These are phyloP conservation scores for Recurvomyces mirabilis DNA, from an alignment of 495 filamentous ascomycete species.

Conservation along the genomic window DNA sequence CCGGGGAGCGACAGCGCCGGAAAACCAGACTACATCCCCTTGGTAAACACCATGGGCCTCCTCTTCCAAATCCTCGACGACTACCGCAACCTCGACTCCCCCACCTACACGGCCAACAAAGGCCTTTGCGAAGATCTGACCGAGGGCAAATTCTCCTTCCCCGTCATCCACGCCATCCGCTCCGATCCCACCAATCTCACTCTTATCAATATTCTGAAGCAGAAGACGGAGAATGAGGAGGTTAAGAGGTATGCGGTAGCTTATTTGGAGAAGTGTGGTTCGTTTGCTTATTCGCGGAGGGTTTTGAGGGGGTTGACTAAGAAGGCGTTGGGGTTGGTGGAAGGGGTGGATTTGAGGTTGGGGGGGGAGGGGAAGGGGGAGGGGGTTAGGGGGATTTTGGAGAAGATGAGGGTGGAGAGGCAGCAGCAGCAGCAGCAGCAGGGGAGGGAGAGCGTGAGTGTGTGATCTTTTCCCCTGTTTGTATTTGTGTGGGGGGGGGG, in stretches of 20 bases:
- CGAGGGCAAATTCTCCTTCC: conserved; percentile 96
- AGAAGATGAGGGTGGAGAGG: conserved; percentile 9
- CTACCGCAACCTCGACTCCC: conserved; percentile 65
- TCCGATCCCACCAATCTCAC: conserved; percentile 66
- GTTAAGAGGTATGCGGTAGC: conserved; percentile 85
- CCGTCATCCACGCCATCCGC: conserved; percentile 90
- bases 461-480: too few species aligned
- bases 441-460: too few species aligned
- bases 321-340: conserved; percentile 55
- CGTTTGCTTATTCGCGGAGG: conserved; percentile 70
- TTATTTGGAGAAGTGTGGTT: conserved; percentile 84
- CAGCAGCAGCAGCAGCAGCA: too few species aligned
- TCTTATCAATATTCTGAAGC: conserved; percentile 82
- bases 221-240: conserved; percentile 73
- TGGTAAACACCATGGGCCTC: conserved; percentile 83
- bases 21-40: conserved; percentile 24
- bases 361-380: conserved; percentile 2
- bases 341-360: conserved; percentile 46
- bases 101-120: conserved; percentile 74
- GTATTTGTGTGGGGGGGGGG: too few species aligned
- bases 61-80: conserved; percentile 76
- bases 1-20: background rate
- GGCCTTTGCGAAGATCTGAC: conserved; percentile 94
- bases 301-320: conserved; percentile 56
- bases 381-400: conserved; percentile 6